Evolutionary conservation across 225 moss, liverwort and hornwort genomes (phyloP).

Genomic region (Sphagnum tenellum): DNA sequence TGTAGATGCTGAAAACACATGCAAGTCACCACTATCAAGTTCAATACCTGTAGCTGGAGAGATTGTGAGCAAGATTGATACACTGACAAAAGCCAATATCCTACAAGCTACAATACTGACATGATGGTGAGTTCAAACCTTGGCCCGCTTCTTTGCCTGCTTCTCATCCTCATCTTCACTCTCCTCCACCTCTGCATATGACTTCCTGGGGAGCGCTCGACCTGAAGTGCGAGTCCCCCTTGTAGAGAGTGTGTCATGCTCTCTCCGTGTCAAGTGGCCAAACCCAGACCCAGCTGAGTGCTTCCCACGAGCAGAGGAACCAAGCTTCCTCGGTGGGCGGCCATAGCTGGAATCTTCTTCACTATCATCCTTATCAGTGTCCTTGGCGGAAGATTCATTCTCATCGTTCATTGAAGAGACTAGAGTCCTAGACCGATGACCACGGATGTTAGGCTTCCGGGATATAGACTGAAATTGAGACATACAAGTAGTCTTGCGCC

Average conservation of each 20-base stretch:
- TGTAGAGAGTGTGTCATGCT: slow-evolving; percentile 28
- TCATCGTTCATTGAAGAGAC: slow-evolving; percentile 64
- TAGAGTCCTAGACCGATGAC: slow-evolving; percentile 58
- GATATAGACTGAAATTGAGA: slow-evolving; percentile 24
- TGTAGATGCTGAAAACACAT: too few relatives aligned
- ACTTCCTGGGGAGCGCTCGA: slow-evolving; percentile 90
- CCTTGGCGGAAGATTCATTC: slow-evolving; percentile 86
- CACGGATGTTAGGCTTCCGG: slow-evolving; percentile 42
- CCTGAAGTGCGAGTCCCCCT: slow-evolving; percentile 88
- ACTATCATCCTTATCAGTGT: slow-evolving; percentile 67
- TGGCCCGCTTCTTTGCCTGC: slow-evolving; percentile 83
- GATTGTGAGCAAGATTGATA: too few relatives aligned
- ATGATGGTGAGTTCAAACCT: slow-evolving; percentile 36
- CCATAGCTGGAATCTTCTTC: slow-evolving; percentile 70
- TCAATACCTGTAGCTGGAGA: too few relatives aligned
- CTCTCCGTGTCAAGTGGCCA: slow-evolving; percentile 25
- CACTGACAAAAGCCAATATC: too few relatives aligned
- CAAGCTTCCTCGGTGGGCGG: slow-evolving; percentile 44
- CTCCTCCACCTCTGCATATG: slow-evolving; percentile 93
- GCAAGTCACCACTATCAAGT: too few relatives aligned
- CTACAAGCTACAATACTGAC: background rate
- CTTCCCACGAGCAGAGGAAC: slow-evolving; percentile 40
- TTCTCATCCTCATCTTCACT: slow-evolving; percentile 89
- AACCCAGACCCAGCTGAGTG: slow-evolving; percentile 50
- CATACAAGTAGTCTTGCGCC: slow-evolving; percentile 45